A percentile compares a stretch with the other conserved stretches of the same genome.
Evolutionary conservation across 129 eudicot species (phyloP).

Genomic region (Artemisia tridentata): DNA sequence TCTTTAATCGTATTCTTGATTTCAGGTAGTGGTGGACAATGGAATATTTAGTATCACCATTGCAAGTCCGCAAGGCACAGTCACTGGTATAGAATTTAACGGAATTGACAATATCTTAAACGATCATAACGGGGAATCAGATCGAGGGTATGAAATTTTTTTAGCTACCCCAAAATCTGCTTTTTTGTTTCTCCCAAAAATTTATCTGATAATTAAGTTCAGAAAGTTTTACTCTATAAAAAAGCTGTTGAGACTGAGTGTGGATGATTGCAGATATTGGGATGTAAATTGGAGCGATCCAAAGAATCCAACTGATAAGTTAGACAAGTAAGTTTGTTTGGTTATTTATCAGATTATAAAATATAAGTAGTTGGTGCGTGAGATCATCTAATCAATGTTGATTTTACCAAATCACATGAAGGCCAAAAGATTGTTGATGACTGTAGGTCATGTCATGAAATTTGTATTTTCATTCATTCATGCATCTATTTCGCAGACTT

Average conservation of each 20-base stretch:
- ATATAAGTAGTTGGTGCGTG: not conserved
- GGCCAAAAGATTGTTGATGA: constrained; percentile 27
- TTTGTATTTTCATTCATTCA: constrained; percentile 3
- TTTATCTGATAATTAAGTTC: not conserved
- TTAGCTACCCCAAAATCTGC: not conserved
- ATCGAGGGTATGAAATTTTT: constrained; percentile 33
- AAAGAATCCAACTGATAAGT: constrained; percentile 12
- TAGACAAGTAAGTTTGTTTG: constrained; percentile 34
- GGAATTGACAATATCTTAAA: constrained; percentile 44
- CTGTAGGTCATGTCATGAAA: constrained; percentile 5
- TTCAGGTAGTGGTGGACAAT: constrained; percentile 40
- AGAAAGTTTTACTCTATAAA: not conserved
- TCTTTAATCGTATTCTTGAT: not conserved
- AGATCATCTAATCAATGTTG: not conserved
- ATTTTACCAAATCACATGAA: constrained; percentile 4
- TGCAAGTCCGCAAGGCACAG: constrained; percentile 37
- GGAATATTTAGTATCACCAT: constrained; percentile 42
- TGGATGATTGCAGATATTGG: constrained; percentile 35
- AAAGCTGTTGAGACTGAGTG: too few relatives aligned
- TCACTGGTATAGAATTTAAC: constrained; percentile 30
- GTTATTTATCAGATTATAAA: not conserved
- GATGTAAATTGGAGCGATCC: constrained; percentile 44
- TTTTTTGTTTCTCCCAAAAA: not conserved
- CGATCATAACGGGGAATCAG: constrained; percentile 9
- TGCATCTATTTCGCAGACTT: constrained; percentile 31